phyloP scores from a whole-genome alignment of 2,329 filamentous ascomycete species.

The Fusarium lyarnte region DNA sequence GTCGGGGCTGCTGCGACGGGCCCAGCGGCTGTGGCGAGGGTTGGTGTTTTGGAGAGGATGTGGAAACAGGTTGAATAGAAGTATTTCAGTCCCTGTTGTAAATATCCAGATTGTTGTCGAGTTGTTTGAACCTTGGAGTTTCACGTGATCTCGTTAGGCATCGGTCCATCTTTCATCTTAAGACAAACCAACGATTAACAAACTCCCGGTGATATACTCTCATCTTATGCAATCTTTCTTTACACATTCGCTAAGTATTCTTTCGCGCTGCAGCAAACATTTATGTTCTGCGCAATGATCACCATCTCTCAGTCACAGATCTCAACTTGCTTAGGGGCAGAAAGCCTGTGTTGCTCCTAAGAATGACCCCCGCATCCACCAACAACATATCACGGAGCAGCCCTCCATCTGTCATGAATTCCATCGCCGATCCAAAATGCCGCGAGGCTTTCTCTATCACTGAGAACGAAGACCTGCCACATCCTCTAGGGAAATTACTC shows the following conservation, averaged over 20 bases:
- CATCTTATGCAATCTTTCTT: neutral
- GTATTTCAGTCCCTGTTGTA: too few species aligned
- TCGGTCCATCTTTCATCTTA: neutral
- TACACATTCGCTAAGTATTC: neutral
- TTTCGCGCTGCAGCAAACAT: neutral
- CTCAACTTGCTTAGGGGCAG: neutral
- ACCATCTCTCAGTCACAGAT: neutral
- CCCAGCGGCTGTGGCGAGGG: neutral
- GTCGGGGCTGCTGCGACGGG: neutral
- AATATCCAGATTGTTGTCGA: neutral
- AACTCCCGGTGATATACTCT: neutral
- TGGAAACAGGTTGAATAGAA: neutral
- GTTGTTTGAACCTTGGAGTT: neutral
- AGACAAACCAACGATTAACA: neutral
- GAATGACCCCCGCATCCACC: neutral
- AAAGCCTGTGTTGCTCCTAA: neutral
- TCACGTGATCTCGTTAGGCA: neutral
- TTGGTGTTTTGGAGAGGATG: neutral
- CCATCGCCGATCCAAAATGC: neutral
- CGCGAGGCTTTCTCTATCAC: neutral
- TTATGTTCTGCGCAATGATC: neutral
- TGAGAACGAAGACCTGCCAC: rapidly evolving
- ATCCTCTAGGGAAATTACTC: rapidly evolving
- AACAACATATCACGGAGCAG: rapidly evolving
- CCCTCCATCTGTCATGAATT: neutral